phyloP scores from a whole-genome alignment of 805 yeast genomes.

The Yamadazyma olivae region DNA sequence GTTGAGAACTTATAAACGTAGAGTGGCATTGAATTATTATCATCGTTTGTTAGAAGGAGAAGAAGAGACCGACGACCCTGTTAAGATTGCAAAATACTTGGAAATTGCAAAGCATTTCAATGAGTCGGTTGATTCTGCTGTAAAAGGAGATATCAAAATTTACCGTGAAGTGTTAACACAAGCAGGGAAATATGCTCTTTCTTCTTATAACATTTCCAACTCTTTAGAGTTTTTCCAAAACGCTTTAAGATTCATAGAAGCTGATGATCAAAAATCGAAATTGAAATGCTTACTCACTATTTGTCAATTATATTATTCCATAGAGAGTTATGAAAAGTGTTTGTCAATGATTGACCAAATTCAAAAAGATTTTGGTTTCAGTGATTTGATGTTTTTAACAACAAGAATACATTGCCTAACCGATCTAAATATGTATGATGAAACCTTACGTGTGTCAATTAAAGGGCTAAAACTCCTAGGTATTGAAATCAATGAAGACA shows the following conservation, averaged over 20 bases:
- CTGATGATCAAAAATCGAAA: conserved; percentile 16
- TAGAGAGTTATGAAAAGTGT: conserved; percentile 31
- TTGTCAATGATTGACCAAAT: conserved; percentile 32
- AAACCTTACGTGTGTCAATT: conserved; percentile 33
- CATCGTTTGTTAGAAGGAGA: conserved; percentile 18
- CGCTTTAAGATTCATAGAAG: conserved; percentile 25
- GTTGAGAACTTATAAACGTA: conserved; percentile 29
- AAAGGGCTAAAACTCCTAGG: conserved; percentile 34
- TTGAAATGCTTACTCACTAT: conserved; percentile 26
- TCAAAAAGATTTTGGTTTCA: conserved; percentile 26
- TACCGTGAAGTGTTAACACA: conserved; percentile 38
- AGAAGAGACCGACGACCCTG: too few relatives aligned
- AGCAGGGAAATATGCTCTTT: conserved; percentile 45
- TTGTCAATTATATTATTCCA: conserved; percentile 26
- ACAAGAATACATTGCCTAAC: conserved; percentile 36
- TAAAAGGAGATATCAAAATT: conserved; percentile 30
- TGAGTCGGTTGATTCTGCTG: conserved; percentile 25
- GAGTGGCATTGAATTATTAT: conserved; percentile 41
- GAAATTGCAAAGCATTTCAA: conserved; percentile 40
- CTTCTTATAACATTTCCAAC: conserved; percentile 38
- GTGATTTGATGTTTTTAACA: conserved; percentile 32
- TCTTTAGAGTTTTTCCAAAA: conserved; percentile 39
- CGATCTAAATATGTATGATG: conserved; percentile 23
- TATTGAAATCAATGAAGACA: conserved; percentile 26
- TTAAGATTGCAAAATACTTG: conserved; percentile 20